phyloP scores from a whole-genome alignment of 306 rosid species.

The Cajanus cajan region DNA sequence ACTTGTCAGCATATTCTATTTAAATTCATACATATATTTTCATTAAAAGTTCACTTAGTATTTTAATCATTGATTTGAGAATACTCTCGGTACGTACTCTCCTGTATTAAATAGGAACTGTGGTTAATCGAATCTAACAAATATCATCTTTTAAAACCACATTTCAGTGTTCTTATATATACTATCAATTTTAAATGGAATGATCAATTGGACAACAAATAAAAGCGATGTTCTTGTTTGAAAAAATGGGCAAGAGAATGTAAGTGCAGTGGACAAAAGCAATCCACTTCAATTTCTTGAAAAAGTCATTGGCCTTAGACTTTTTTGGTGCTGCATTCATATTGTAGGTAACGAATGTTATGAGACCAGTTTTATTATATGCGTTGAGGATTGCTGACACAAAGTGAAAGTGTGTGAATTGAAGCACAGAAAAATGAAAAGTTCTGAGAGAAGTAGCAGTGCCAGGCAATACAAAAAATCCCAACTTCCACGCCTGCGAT shows the following conservation, averaged over 20 bases:
- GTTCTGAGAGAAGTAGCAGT: slow-evolving; percentile 3
- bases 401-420: background rate
- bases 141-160: background rate
- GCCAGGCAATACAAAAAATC: slow-evolving; percentile 35
- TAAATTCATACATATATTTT: background rate
- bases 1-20: background rate
- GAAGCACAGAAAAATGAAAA: slow-evolving; percentile 7
- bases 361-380: background rate
- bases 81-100: background rate
- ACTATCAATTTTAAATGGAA: background rate
- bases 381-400: background rate
- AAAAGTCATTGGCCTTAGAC: slow-evolving; percentile 31
- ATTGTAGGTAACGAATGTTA: background rate
- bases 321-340: slow-evolving; percentile 28
- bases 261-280: background rate
- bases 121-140: background rate
- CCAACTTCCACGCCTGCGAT: slow-evolving; percentile 37
- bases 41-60: background rate
- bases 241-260: background rate
- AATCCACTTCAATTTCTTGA: background rate
- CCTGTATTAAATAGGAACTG: background rate
- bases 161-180: background rate
- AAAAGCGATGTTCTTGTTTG: background rate
- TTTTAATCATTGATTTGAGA: background rate
- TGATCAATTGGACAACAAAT: background rate